Evolutionary conservation across 192 early-diverging fungal genomes (phyloP).

Genomic region (Coemansia aciculifera): DNA sequence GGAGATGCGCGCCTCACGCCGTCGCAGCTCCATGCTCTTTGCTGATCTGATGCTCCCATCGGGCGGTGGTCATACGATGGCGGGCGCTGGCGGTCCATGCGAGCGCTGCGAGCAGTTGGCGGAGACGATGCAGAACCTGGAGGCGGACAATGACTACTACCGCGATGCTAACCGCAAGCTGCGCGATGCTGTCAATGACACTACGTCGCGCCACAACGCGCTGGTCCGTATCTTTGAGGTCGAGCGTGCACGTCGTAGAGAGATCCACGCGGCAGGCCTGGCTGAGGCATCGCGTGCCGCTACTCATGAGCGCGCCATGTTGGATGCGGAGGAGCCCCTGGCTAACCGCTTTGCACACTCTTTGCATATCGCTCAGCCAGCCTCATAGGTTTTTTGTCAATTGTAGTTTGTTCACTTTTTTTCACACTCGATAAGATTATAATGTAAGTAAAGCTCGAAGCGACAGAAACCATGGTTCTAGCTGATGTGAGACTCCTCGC

Average conservation of each 20-base stretch:
- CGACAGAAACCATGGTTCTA: not conserved
- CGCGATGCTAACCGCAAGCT: conserved; percentile 55
- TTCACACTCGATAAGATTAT: no score
- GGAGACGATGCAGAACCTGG: conserved; percentile 37
- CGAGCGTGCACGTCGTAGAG: conserved; percentile 35
- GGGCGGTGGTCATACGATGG: not conserved
- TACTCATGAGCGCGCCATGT: conserved; percentile 28
- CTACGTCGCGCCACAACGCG: conserved; percentile 53
- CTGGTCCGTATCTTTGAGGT: conserved; percentile 46
- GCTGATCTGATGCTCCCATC: conserved; percentile 35
- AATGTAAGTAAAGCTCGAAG: not conserved
- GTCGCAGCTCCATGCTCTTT: conserved; percentile 50
- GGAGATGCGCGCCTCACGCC: conserved; percentile 32
- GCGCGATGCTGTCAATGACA: conserved; percentile 35
- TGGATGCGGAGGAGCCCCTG: conserved; percentile 11
- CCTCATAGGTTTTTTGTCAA: not conserved
- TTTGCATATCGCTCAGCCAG: conserved; percentile 13
- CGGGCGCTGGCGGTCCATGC: conserved; percentile 6
- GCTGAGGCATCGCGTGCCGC: conserved; percentile 31
- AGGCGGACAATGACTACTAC: conserved; percentile 57
- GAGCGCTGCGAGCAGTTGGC: conserved; percentile 41
- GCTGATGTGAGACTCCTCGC: conserved; percentile 24
- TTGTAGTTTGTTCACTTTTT: not conserved
- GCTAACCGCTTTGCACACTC: conserved; percentile 15
- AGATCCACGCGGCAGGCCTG: conserved; percentile 22